Evolutionary conservation across 2,329 filamentous ascomycete species (phyloP), one percentile per base, ranked within the genome.

Genomic region (Pseudocercospora vitis): DNA sequence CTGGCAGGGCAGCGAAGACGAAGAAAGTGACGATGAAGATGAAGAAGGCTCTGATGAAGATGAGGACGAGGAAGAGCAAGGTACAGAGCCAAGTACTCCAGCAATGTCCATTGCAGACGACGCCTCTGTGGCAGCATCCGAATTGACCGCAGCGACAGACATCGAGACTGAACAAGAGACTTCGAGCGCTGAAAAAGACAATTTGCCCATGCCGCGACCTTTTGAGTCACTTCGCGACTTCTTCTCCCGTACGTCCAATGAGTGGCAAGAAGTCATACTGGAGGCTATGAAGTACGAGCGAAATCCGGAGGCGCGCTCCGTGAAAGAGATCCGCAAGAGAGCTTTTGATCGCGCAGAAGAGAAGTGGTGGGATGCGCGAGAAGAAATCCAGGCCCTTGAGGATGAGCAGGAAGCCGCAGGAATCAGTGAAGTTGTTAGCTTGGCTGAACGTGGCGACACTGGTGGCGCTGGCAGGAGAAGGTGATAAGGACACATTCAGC

Each of bases 311-410:
- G 80, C 83, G 33, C 80, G 89, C 60, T 79, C 83, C 0, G 77
- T 95, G 67, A 99, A 99, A 77, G 94, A 97, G 76, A 85, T 97
- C 65, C 91, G 95, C 71, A 87, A 91, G 65, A 85, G 84, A 69
- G 94, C 91, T 1, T 99, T 96, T 70, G 87, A 90, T 68, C 80
- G 90, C 60, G 91, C 91, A 33, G 94, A 99, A 73, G 88, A 91
- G 74, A 96, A 95, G 71, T 99, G 94, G 94, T 99, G 94, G 94
- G 94, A 96, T 77, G 91, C 87, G 69, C 82, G 94, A 64, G 94
- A 99, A 75, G 92, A 97, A 74, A 88, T 99, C 61, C 87, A 86
- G 50, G 87, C 84, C 5, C 73, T 97, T 67, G 94, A 99, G 73
- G 92, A 96, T 73, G 92, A 96, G 75, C 91, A 97, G 76, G 92